Evolutionary conservation across 139 green algal species (phyloP).

Genomic region (Coccomyxa sp.): DNA sequence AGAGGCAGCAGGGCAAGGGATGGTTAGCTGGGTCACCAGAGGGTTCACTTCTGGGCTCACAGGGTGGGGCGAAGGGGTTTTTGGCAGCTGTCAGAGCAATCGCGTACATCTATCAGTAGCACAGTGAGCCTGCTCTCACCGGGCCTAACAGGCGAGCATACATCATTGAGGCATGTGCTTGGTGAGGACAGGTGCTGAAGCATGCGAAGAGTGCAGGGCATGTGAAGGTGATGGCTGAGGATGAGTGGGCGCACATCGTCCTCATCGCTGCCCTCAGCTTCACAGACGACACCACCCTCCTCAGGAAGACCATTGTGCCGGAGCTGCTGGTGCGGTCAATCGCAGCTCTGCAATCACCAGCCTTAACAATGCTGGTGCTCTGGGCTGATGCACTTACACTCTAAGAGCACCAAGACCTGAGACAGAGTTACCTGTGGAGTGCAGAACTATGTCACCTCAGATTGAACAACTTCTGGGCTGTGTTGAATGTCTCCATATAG

Average conservation of each 20-base stretch:
- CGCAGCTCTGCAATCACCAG: too few species aligned
- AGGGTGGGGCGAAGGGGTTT: neutral
- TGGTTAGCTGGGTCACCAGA: neutral
- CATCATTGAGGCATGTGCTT: too few species aligned
- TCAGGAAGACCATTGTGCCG: conserved; percentile 62
- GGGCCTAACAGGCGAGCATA: too few species aligned
- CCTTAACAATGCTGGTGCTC: neutral
- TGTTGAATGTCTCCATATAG: too few species aligned
- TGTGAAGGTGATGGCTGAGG: conserved; percentile 56
- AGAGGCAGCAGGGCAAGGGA: neutral
- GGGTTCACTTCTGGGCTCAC: neutral
- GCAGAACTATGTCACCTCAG: too few species aligned
- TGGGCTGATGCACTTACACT: neutral
- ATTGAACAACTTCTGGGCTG: too few species aligned
- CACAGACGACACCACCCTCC: conserved; percentile 82
- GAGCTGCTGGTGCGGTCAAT: conserved; percentile 61
- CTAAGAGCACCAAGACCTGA: too few species aligned
- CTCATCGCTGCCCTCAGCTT: conserved; percentile 62
- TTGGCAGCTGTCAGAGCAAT: neutral
- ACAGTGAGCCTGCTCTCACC: too few species aligned
- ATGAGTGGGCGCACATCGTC: conserved; percentile 78
- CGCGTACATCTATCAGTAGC: neutral
- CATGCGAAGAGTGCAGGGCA: conserved; percentile 36
- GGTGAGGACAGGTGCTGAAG: too few species aligned
- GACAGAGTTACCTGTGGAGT: too few species aligned